Percentiles rank a stretch among this genome's conserved stretches.
phyloP scores from a whole-genome alignment of 1,284 basidiomycete genomes.

The Mycena sp. region DNA sequence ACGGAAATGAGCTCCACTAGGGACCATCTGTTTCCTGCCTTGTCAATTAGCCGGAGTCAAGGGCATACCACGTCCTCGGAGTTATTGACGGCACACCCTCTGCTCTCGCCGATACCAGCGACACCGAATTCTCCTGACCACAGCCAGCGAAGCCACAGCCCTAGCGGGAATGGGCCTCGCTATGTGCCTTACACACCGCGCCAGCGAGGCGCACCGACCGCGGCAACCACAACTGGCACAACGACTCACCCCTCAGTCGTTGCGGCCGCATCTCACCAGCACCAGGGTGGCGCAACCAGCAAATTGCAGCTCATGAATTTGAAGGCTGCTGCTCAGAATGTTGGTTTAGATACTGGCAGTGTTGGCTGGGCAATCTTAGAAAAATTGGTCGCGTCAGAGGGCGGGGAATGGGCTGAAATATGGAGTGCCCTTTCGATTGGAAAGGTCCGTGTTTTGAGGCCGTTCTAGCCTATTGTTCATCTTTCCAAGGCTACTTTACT shows the following conservation, averaged over 20 bases:
- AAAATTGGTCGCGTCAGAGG: slow-evolving; percentile 68
- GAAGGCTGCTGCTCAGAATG: slow-evolving; percentile 79
- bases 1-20: slow-evolving; percentile 18
- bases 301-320: slow-evolving; percentile 83
- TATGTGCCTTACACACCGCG: slow-evolving; percentile 57
- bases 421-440: slow-evolving; percentile 73
- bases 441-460: slow-evolving; percentile 60
- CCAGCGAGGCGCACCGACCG: slow-evolving; percentile 57
- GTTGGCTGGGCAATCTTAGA: slow-evolving; percentile 89
- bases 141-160: slow-evolving; percentile 23
- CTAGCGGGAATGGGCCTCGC: slow-evolving; percentile 24
- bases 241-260: slow-evolving; percentile 46
- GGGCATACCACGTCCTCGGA: slow-evolving; percentile 22
- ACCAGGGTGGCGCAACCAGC: slow-evolving; percentile 66
- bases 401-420: slow-evolving; percentile 79
- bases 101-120: slow-evolving; percentile 25
- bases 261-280: slow-evolving; percentile 48
- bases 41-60: too few relatives aligned
- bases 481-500: slow-evolving; percentile 76
- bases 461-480: slow-evolving; percentile 1
- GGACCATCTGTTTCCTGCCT: slow-evolving; percentile 24
- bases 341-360: slow-evolving; percentile 75
- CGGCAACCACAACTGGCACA: slow-evolving; percentile 58
- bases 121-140: slow-evolving; percentile 22
- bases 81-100: slow-evolving; percentile 27